These are phyloP conservation scores for Lepraria neglecta DNA, from an alignment of 495 filamentous ascomycete genomes.

Conservation along the genomic window DNA sequence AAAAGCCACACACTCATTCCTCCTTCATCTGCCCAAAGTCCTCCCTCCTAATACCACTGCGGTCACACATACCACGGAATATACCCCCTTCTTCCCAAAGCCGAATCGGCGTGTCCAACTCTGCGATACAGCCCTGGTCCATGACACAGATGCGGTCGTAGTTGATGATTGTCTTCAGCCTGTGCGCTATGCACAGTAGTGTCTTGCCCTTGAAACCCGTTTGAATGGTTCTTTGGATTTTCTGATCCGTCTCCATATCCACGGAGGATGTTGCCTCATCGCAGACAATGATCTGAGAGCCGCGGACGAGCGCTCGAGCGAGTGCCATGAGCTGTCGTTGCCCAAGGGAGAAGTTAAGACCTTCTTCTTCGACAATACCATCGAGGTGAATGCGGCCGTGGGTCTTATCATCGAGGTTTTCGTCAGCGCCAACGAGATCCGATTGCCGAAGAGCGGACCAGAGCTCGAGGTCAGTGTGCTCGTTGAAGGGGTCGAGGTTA, in stretches of 20 bases:
- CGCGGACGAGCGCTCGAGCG: conserved; percentile 79
- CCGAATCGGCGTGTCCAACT: conserved; percentile 68
- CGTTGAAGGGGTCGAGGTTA: conserved; percentile 88
- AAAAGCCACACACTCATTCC: neutral
- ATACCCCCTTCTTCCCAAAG: conserved; percentile 68
- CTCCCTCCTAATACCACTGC: conserved; percentile 71
- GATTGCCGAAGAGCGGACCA: conserved; percentile 82
- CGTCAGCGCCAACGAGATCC: conserved; percentile 53
- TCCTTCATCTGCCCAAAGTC: conserved; percentile 50
- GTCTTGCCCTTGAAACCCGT: conserved; percentile 84
- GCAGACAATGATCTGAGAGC: conserved; percentile 86
- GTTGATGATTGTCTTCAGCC: conserved; percentile 82
- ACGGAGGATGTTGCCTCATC: conserved; percentile 92
- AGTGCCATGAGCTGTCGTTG: conserved; percentile 95
- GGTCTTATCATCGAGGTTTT: conserved; percentile 24
- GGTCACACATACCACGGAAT: conserved; percentile 87
- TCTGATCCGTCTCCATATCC: conserved; percentile 93
- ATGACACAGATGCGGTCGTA: conserved; percentile 96
- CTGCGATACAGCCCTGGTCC: conserved; percentile 79
- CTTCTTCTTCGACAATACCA: conserved; percentile 82
- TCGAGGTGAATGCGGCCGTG: conserved; percentile 70
- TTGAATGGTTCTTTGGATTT: conserved; percentile 88
- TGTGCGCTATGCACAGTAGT: conserved; percentile 89
- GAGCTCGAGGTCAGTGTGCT: conserved; percentile 80
- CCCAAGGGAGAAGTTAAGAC: conserved; percentile 91